Base-by-base conservation (phyloP, 2,329 filamentous ascomycete genomes). In the Colletotrichum noveboracense region DNA sequence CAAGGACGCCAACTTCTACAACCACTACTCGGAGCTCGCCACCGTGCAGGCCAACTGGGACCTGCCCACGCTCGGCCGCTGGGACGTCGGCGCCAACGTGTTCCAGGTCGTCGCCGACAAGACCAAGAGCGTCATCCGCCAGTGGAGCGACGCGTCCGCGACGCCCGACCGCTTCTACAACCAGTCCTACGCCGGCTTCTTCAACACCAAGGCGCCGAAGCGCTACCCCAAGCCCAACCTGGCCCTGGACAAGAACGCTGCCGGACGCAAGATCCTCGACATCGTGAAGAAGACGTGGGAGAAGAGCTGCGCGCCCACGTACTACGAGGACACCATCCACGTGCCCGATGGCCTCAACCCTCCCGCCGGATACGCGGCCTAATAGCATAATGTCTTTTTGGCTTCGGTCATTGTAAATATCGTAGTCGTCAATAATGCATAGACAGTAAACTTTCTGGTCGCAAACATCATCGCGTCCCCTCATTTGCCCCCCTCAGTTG, bases 21-120 rank as follows among this genome's bases (percentile, higher is more conserved):
- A 93, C 83, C 93, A 95, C 86, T 95, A 94, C 87, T 93, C 91
- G 10, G 88, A 90, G 79, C 89, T 95, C 77, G 85, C 93, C n/a
- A 92, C 93, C 21, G 89, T 93, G 12, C 85, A 90, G 72, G 92
- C 92, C 73, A 95, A 95, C 88, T 95, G 93, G 93, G 88, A 87
- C 77, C 89, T 95, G 10, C 89, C 91, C 77, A 93, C 92, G 0
- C 91, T 95, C 4, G 93, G 93, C 13, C 91, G 93, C 75, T 94
- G 90, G 88, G 93, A 95, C 80, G 92, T 93, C 18, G 92, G 92
- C 66, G 93, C 93, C 80, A 95, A 95, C 81, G 90, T 95, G n/a
- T 93, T 91, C 82, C 80, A 88, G 32, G 73, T 91, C 26, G 92
- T 94, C 4, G 92, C 91, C 16, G 83, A 89, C 8, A 86, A 89